A percentile compares a stretch with the other conserved stretches of the same genome.
These are phyloP conservation scores for Claviceps paspali DNA, from an alignment of 2,329 filamentous ascomycete genomes.

Conservation along the genomic window DNA sequence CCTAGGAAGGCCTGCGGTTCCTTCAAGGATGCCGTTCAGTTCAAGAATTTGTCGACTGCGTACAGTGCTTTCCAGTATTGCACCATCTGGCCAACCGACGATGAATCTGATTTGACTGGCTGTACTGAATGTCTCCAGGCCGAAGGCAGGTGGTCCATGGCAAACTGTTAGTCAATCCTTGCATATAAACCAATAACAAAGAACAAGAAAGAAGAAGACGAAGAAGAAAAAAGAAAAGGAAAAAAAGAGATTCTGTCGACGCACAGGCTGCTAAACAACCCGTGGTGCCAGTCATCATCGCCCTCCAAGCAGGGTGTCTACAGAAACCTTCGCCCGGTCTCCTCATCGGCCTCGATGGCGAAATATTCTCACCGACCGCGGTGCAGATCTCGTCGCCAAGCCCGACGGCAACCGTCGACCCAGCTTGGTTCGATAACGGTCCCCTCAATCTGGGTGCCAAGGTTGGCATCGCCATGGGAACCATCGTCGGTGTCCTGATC, in stretches of 20 bases:
- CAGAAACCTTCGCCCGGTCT: constrained; percentile 32
- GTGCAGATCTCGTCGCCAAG: constrained; percentile 37
- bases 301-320: constrained; percentile 40
- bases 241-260: background rate
- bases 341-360: constrained; percentile 34
- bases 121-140: constrained; percentile 33
- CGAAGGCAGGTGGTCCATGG: constrained; percentile 24
- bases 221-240: no score
- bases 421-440: constrained; percentile 25
- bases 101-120: constrained; percentile 19
- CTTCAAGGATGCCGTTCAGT: constrained; percentile 30
- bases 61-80: constrained; percentile 39
- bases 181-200: no score
- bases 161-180: constrained; percentile 38
- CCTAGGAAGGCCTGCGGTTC: constrained; percentile 36
- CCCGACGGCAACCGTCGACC: constrained; percentile 22
- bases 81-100: constrained; percentile 25
- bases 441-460: constrained; percentile 38
- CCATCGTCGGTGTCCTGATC: constrained; percentile 30
- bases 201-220: no score
- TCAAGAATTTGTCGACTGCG: constrained; percentile 31
- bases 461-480: constrained; percentile 42
- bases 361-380: constrained; percentile 31
- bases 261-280: background rate
- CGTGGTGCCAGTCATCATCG: constrained; percentile 27